These are phyloP conservation scores for Fraxinus excelsior DNA, from an alignment of 257 asterid genomes.

Conservation along the genomic window DNA sequence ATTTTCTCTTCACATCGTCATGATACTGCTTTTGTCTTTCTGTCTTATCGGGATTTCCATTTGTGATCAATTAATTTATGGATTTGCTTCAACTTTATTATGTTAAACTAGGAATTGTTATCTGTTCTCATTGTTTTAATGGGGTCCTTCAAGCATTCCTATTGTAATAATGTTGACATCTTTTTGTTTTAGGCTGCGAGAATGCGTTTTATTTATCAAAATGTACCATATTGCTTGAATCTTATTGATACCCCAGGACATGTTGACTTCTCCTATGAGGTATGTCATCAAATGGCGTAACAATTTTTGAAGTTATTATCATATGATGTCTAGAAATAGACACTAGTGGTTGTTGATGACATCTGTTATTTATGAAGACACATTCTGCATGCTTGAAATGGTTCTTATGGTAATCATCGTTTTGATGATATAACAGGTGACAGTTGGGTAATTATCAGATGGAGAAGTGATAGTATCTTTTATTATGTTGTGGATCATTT, in stretches of 20 bases:
- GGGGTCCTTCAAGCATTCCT: slow-evolving; percentile 2
- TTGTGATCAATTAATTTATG: neutral
- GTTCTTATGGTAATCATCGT: slow-evolving; percentile 10
- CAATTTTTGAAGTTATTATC: neutral
- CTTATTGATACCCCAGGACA: slow-evolving; percentile 99
- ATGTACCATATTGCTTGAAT: slow-evolving; percentile 85
- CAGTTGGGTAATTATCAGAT: neutral
- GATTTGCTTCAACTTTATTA: neutral
- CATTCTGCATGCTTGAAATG: slow-evolving; percentile 15
- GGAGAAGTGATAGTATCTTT: slow-evolving; percentile 19
- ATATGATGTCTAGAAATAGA: slow-evolving; percentile 5
- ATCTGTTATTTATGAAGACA: slow-evolving; percentile 4
- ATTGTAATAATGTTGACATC: slow-evolving; percentile 15
- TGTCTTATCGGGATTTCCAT: neutral
- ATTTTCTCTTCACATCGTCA: neutral
- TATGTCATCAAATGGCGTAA: slow-evolving; percentile 33
- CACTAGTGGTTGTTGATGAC: slow-evolving; percentile 8
- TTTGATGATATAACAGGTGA: slow-evolving; percentile 10
- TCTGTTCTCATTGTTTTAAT: slow-evolving; percentile 13
- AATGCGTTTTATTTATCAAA: slow-evolving; percentile 76
- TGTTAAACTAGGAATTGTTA: slow-evolving; percentile 11
- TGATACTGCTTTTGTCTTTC: neutral
- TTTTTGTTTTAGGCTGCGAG: slow-evolving; percentile 77
- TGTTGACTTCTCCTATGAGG: slow-evolving; percentile 99
- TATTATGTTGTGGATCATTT: neutral